Base-by-base conservation (phyloP, 352 stramenopile genomes). In the Globisporangium heterothallicum region DNA sequence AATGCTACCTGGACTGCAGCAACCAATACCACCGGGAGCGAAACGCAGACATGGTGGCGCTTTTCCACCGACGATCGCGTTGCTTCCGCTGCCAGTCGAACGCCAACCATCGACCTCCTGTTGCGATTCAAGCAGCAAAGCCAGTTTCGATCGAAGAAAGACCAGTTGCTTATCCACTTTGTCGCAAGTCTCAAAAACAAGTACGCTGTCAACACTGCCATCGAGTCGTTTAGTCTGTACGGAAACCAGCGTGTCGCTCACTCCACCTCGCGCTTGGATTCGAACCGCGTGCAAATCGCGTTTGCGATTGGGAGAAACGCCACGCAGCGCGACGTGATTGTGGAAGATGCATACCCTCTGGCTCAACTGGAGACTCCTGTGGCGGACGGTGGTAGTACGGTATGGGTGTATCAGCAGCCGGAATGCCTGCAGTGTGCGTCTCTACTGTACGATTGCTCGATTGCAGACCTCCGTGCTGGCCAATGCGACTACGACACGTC, bases 111-210 rank as follows among this genome's bases (percentile, higher is more conserved):
- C 25, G 63, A 72, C 18, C 0, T 75, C 34, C 26, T 75, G 9
- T 59, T 75, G 14, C 63, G 57, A 3, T 42, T 75, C 35, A 59
- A 63, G 9, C 66, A 75, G 41, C 59, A 54, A 36, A 75, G 66
- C 30, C 66, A 75, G 26, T 53, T 55, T 7, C 42, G 49, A 3
- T 58, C 59, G 3, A 26, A 13, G 18, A 49, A 68, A 22, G 63
- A 75, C 34, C 56, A 75, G 38, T 36, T 72, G 7, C 16, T 72
- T 0, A 4, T 75, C 4, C 66, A 72, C 26, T 27, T 71, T n/a
- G 55, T 46, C 13, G 42, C 27, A 18, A 19, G 21, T 7, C 50
- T 44, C 6, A 35, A 19, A 25, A 51, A n/a, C 42, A 35, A 19
- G 14, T 18, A 30, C 18, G 50, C 49, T 21, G 35, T 22, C 7